These are phyloP conservation scores for Didymella glomerata DNA, from an alignment of 2,329 filamentous ascomycete species.

Conservation along the genomic window DNA sequence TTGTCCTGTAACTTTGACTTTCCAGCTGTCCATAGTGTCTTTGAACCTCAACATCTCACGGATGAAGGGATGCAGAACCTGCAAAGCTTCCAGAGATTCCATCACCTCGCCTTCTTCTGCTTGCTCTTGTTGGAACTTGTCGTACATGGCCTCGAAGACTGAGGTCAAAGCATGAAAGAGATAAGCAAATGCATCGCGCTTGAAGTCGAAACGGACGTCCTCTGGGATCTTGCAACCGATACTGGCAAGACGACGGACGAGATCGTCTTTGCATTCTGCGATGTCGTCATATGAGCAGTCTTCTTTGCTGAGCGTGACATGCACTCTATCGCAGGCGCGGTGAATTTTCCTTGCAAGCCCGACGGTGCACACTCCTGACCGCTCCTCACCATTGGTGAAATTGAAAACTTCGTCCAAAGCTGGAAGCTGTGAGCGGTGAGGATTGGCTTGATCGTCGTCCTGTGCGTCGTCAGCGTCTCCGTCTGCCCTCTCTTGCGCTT, in stretches of 20 bases:
- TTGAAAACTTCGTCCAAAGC: constrained; percentile 32
- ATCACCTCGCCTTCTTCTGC: constrained; percentile 11
- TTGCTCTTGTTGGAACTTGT: constrained; percentile 18
- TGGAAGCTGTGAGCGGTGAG: neutral
- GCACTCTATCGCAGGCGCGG: constrained; percentile 21
- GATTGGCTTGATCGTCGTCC: neutral
- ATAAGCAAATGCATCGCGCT: constrained; percentile 39
- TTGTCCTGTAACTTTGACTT: constrained; percentile 25
- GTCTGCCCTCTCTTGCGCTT: neutral
- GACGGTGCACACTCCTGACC: constrained; percentile 33
- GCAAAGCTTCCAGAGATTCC: constrained; percentile 27
- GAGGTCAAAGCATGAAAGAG: constrained; percentile 34
- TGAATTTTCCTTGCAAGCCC: constrained; percentile 24
- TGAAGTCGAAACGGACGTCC: constrained; percentile 27
- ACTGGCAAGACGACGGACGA: constrained; percentile 22
- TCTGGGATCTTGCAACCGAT: constrained; percentile 1
- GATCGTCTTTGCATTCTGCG: constrained; percentile 3
- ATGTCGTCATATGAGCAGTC: constrained; percentile 23
- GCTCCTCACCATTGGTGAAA: constrained; percentile 30
- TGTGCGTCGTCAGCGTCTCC: neutral
- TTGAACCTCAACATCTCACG: constrained; percentile 37
- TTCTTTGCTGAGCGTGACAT: constrained; percentile 10
- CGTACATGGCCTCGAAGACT: constrained; percentile 30
- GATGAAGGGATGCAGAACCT: constrained; percentile 28
- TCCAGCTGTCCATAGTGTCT: constrained; percentile 34